These are phyloP conservation scores for Cynara cardunculus DNA, from an alignment of 129 eudicot species.

Conservation along the genomic window DNA sequence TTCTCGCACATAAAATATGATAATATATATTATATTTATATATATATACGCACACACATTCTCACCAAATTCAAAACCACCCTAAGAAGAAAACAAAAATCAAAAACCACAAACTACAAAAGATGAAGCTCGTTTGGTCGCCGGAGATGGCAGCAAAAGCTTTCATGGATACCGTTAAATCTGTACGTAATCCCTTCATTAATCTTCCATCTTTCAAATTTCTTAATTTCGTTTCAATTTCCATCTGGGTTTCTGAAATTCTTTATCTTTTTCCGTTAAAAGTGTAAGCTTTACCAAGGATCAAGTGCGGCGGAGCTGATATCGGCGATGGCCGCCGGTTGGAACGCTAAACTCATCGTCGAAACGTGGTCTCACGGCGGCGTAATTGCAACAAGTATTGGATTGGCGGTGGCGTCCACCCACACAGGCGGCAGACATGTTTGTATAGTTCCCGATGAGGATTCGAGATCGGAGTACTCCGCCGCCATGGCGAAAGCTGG, in stretches of 20 bases:
- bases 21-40: background rate
- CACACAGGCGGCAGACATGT: conserved; percentile 70
- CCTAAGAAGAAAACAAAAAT: background rate
- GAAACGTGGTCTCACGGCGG: conserved; percentile 61
- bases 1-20: background rate
- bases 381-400: conserved; percentile 40
- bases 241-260: background rate
- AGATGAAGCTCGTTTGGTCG: conserved; percentile 85
- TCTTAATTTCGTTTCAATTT: background rate
- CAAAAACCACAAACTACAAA: background rate
- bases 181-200: conserved; percentile 36
- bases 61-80: background rate
- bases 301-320: conserved; percentile 62
- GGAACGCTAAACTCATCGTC: conserved; percentile 59
- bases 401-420: conserved; percentile 51
- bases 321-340: conserved; percentile 91
- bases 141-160: conserved; percentile 85
- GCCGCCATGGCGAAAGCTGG: conserved; percentile 31
- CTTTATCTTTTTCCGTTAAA: background rate
- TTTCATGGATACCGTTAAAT: conserved; percentile 68
- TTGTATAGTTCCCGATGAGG: conserved; percentile 54
- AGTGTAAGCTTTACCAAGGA: conserved; percentile 53
- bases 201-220: background rate
- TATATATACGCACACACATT: too few species aligned
- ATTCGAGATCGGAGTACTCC: conserved; percentile 30